phyloP scores from a whole-genome alignment of 1,284 basidiomycete genomes.

The Puccinia sorghi region DNA sequence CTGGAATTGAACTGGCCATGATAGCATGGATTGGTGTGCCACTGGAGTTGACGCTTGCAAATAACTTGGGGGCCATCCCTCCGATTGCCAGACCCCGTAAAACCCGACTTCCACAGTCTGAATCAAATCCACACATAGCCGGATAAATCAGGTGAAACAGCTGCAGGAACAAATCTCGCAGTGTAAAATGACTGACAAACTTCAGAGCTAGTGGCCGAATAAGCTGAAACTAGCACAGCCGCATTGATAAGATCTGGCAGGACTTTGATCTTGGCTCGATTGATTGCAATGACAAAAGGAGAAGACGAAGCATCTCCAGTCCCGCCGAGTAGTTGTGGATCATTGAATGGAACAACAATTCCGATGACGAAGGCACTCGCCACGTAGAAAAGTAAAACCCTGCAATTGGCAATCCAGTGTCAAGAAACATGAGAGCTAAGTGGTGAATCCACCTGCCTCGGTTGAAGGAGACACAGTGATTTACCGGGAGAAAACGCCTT shows the following conservation, averaged over 20 bases:
- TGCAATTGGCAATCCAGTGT: slow-evolving; percentile 41
- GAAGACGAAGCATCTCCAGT: slow-evolving; percentile 52
- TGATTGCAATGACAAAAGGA: slow-evolving; percentile 58
- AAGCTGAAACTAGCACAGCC: slow-evolving; percentile 70
- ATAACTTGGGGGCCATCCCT: slow-evolving; percentile 75
- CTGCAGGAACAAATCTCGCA: background rate
- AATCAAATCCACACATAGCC: background rate
- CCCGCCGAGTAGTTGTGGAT: slow-evolving; percentile 52
- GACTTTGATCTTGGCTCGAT: slow-evolving; percentile 57
- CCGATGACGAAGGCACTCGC: slow-evolving; percentile 53
- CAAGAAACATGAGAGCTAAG: too few species aligned
- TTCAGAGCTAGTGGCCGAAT: slow-evolving; percentile 80
- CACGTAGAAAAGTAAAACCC: slow-evolving; percentile 54
- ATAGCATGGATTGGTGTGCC: slow-evolving; percentile 77
- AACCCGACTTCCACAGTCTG: slow-evolving; percentile 53
- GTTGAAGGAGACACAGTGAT: background rate
- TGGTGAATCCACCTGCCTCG: background rate
- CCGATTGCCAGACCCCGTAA: slow-evolving; percentile 71
- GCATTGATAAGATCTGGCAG: slow-evolving; percentile 62
- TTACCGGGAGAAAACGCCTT: slow-evolving; percentile 68
- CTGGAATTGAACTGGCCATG: slow-evolving; percentile 63
- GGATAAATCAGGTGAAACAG: background rate
- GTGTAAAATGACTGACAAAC: slow-evolving; percentile 67
- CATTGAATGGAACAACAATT: slow-evolving; percentile 53
- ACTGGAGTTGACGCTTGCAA: slow-evolving; percentile 67